These are phyloP conservation scores for Neofusicoccum sp. DNA, from an alignment of 2,329 filamentous ascomycete genomes.

Conservation along the genomic window DNA sequence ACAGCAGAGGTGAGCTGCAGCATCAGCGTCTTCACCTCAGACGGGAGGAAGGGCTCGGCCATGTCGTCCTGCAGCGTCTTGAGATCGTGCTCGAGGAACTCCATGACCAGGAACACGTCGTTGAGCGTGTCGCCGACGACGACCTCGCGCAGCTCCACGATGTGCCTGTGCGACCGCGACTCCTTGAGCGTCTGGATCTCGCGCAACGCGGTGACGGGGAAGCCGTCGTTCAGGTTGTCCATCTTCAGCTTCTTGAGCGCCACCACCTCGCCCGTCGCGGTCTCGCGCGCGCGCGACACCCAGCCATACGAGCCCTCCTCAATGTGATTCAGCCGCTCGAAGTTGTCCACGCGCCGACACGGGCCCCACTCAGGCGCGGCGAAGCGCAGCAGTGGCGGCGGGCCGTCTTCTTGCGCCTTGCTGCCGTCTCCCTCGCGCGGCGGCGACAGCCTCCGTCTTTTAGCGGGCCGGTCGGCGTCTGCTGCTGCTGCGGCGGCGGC, in stretches of 20 bases:
- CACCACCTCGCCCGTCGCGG: conserved; percentile 73
- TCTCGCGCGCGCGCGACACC: conserved; percentile 80
- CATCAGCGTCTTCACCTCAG: conserved; percentile 87
- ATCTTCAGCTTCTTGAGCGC: conserved; percentile 94
- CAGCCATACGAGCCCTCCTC: conserved; percentile 96
- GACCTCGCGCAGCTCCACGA: conserved; percentile 79
- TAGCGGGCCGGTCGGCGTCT: conserved; percentile 48
- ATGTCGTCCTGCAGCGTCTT: conserved; percentile 92
- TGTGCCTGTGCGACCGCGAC: conserved; percentile 70
- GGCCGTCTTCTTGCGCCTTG: conserved; percentile 27
- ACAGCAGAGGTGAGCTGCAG: conserved; percentile 78
- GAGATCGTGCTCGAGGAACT: conserved; percentile 96
- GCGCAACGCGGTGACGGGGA: conserved; percentile 87
- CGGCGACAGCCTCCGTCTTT: conserved; percentile 62
- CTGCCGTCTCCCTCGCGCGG: conserved; percentile 26
- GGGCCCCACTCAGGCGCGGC: conserved; percentile 65
- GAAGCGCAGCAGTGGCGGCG: conserved; percentile 68
- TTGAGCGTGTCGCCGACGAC: conserved; percentile 68
- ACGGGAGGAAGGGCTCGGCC: conserved; percentile 87
- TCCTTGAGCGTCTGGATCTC: conserved; percentile 90
- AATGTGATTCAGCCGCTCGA: conserved; percentile 91
- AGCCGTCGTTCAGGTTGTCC: conserved; percentile 73
- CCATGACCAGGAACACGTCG: conserved; percentile 88
- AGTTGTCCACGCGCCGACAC: conserved; percentile 78
- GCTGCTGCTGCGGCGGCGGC: conserved; percentile 14